Percentiles rank a stretch among this genome's conserved stretches.
Conservation (phyloP, 1,284 basidiomycete genomes). For the Pseudozyma pruni region DNA sequence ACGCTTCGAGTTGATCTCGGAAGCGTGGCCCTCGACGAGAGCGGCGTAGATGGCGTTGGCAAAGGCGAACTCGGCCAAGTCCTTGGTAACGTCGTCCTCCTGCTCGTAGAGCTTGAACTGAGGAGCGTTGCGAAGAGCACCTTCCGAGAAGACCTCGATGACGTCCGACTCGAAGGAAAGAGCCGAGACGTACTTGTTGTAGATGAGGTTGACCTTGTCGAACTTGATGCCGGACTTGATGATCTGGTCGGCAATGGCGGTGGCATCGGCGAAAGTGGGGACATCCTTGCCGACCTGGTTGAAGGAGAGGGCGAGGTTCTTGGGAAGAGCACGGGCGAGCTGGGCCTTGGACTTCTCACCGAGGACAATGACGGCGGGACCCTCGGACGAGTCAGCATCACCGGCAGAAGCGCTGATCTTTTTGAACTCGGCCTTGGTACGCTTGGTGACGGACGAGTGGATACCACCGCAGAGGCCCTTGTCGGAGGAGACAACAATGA, state of each 20-base stretch:
- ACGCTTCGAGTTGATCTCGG: slow-evolving; percentile 82
- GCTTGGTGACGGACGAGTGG: slow-evolving; percentile 94
- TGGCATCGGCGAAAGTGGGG: slow-evolving; percentile 95
- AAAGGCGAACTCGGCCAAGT: slow-evolving; percentile 93
- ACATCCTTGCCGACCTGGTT: slow-evolving; percentile 98
- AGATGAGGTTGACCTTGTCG: slow-evolving; percentile 85
- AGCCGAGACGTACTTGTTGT: slow-evolving; percentile 95
- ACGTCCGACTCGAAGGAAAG: slow-evolving; percentile 87
- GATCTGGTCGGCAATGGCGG: slow-evolving; percentile 91
- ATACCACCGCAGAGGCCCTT: slow-evolving; percentile 99
- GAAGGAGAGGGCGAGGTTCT: slow-evolving; percentile 86
- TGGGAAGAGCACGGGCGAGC: slow-evolving; percentile 76
- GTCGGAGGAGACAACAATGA: slow-evolving; percentile 96
- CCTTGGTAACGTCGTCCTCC: slow-evolving; percentile 81
- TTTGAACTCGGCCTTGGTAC: slow-evolving; percentile 76
- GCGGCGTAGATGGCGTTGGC: slow-evolving; percentile 96
- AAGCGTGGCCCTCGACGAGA: slow-evolving; percentile 94
- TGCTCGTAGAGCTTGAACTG: slow-evolving; percentile 66
- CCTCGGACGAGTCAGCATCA: slow-evolving; percentile 69
- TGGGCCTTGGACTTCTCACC: slow-evolving; percentile 99
- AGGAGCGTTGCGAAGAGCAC: slow-evolving; percentile 73
- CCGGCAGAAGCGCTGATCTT: slow-evolving; percentile 70
- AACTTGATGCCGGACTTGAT: slow-evolving; percentile 85
- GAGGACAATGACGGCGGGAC: slow-evolving; percentile 72
- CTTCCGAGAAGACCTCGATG: slow-evolving; percentile 74